Evolutionary conservation across 805 yeast genomes (phyloP).

Genomic region (Nakazawaea ernobii): DNA sequence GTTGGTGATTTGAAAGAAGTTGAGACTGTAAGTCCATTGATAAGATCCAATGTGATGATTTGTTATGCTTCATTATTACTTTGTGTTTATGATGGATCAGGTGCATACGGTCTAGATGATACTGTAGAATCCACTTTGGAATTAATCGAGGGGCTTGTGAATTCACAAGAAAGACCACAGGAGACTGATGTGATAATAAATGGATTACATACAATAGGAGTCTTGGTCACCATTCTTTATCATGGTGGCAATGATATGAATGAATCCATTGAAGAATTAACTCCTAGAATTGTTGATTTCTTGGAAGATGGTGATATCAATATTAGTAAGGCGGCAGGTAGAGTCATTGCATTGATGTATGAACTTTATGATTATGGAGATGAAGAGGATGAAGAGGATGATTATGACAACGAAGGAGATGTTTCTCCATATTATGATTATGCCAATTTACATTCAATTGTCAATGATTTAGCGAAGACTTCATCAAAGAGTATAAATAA

Average conservation of each 20-base stretch:
- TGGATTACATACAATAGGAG: conserved; percentile 42
- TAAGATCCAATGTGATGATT: conserved; percentile 17
- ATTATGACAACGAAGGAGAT: conserved; percentile 32
- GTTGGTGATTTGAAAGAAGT: conserved; percentile 11
- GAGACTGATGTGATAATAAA: conserved; percentile 38
- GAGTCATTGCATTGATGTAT: conserved; percentile 49
- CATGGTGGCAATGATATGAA: conserved; percentile 31
- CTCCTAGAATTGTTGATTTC: conserved; percentile 34
- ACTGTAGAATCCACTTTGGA: conserved; percentile 37
- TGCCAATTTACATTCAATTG: conserved; percentile 35
- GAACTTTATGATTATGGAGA: conserved; percentile 46
- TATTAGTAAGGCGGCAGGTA: conserved; percentile 49
- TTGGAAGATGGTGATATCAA: conserved; percentile 37
- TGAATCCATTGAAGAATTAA: conserved; percentile 33
- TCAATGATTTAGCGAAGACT: conserved; percentile 39
- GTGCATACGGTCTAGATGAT: conserved; percentile 45
- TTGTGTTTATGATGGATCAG: conserved; percentile 41
- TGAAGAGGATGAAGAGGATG: conserved; percentile 31
- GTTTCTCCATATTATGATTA: conserved; percentile 50
- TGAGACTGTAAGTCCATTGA: conserved; percentile 11
- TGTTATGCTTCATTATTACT: conserved; percentile 29
- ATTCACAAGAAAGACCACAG: conserved; percentile 12
- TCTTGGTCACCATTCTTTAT: conserved; percentile 36
- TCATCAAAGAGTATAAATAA: conserved; percentile 56
- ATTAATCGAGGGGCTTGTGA: conserved; percentile 29